These are phyloP conservation scores for Canavalia ensiformis DNA, from an alignment of 306 rosid genomes.

Conservation along the genomic window DNA sequence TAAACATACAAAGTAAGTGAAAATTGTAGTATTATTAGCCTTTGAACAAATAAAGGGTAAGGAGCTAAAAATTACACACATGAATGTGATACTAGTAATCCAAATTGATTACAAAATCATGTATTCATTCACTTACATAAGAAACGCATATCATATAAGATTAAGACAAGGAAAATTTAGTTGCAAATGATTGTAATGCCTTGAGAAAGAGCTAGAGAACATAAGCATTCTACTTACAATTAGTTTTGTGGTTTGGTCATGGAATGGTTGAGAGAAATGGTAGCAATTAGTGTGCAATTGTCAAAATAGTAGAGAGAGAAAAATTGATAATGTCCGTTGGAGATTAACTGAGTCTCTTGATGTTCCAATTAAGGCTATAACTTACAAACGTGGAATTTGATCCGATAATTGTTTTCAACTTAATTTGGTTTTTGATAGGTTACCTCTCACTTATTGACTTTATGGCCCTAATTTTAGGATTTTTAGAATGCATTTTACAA, in stretches of 20 bases:
- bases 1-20: not conserved
- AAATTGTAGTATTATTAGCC: not conserved
- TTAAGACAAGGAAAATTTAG: not conserved
- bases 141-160: slow-evolving; percentile 21
- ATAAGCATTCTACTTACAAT: slow-evolving; percentile 41
- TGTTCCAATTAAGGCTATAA: slow-evolving; percentile 42
- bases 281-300: slow-evolving; percentile 41
- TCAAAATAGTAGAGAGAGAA: slow-evolving; percentile 29
- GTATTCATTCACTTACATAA: not conserved
- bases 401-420: slow-evolving; percentile 49
- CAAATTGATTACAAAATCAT: not conserved
- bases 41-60: not conserved
- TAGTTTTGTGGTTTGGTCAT: slow-evolving; percentile 25
- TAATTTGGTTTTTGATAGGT: slow-evolving; percentile 44
- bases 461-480: slow-evolving; percentile 42
- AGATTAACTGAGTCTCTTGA: slow-evolving; percentile 39
- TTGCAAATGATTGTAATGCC: slow-evolving; percentile 15
- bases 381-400: slow-evolving; percentile 54
- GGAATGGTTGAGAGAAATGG: slow-evolving; percentile 38
- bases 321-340: slow-evolving; percentile 34
- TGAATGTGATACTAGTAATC: slow-evolving; percentile 12
- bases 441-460: slow-evolving; percentile 39
- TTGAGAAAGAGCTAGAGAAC: not conserved
- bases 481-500: slow-evolving; percentile 11
- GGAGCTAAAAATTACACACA: not conserved